A percentile compares a stretch with the other conserved stretches of the same genome.
Evolutionary conservation across 768 basidiomycete species (phyloP).

Genomic region (Cubamyces sp.): DNA sequence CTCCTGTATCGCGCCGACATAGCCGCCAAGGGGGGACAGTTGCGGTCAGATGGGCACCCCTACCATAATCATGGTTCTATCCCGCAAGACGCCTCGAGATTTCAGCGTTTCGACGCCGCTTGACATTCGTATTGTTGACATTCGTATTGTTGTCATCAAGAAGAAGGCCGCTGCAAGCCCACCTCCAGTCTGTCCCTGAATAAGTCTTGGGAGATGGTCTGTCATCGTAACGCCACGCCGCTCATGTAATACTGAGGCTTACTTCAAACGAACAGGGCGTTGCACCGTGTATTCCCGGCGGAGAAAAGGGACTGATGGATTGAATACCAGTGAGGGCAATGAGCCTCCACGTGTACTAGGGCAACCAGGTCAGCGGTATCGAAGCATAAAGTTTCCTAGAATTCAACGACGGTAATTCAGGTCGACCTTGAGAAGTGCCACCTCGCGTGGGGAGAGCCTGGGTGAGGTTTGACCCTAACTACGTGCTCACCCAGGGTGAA

Average conservation of each 20-base stretch:
- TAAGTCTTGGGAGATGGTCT: not conserved
- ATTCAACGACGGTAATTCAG: constrained; percentile 3
- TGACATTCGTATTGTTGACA: not conserved
- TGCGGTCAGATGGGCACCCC: not conserved
- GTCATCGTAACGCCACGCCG: too few species aligned
- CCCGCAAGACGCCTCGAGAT: not conserved
- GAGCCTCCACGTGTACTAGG: constrained; percentile 7
- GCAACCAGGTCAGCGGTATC: constrained; percentile 15
- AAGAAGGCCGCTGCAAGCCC: not conserved
- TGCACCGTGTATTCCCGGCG: constrained; percentile 14
- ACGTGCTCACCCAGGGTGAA: too few species aligned
- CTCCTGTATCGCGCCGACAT: not conserved
- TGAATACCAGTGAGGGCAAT: constrained; percentile 10
- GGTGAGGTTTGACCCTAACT: not conserved
- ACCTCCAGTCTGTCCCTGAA: not conserved
- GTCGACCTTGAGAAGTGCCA: constrained; percentile 11
- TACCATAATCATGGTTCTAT: not conserved
- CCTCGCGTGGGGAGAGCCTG: constrained; percentile 9
- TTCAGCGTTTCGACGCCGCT: not conserved
- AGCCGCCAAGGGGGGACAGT: constrained; percentile 2
- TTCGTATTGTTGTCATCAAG: constrained; percentile 3
- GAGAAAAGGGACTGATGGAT: constrained; percentile 6
- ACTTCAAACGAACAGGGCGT: not conserved
- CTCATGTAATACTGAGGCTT: too few species aligned
- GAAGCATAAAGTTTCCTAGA: constrained; percentile 23